These are phyloP conservation scores for Cucurbita moschata DNA, from an alignment of 306 rosid species.

Conservation along the genomic window DNA sequence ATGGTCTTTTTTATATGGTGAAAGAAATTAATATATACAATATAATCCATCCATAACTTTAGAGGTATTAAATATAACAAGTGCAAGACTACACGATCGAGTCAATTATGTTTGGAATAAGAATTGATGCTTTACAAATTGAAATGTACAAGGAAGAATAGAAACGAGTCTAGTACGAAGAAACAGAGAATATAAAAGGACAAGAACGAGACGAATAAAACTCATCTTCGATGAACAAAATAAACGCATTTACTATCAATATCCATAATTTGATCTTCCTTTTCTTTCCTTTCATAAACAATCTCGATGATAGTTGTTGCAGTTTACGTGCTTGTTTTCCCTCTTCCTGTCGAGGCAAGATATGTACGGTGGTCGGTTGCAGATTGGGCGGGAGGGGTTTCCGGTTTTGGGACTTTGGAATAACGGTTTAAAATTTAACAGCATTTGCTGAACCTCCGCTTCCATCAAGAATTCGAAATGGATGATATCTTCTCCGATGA, in stretches of 20 bases:
- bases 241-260: not conserved
- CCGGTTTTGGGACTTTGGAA: not conserved
- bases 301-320: not conserved
- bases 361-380: not conserved
- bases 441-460: not conserved
- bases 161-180: too few relatives aligned
- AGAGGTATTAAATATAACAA: too few relatives aligned
- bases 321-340: not conserved
- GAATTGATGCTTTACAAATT: too few relatives aligned
- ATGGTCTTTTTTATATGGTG: too few relatives aligned
- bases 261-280: not conserved
- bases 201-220: too few relatives aligned
- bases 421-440: not conserved
- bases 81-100: too few relatives aligned
- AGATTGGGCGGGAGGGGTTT: not conserved
- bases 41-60: too few relatives aligned
- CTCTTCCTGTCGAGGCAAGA: not conserved
- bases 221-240: not conserved
- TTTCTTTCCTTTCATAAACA: not conserved
- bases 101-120: too few relatives aligned
- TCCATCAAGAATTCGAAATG: not conserved
- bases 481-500: not conserved
- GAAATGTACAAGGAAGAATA: too few relatives aligned
- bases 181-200: too few relatives aligned
- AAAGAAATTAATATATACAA: too few relatives aligned